phyloP scores from a whole-genome alignment of 225 moss, liverwort and hornwort species.

The Straminergon stramineum region DNA sequence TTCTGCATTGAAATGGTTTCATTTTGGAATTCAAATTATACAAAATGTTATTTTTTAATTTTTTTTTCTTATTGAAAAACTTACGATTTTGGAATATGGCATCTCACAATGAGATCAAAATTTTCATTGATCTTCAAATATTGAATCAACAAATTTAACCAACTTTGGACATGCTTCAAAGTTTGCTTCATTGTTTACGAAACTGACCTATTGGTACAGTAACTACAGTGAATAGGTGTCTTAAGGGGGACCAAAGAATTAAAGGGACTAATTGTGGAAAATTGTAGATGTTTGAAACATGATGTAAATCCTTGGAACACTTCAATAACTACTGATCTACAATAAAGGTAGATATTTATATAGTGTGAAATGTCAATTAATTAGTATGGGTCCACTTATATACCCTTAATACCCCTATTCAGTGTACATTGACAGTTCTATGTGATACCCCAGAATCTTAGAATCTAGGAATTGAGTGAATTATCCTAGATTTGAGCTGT shows the following conservation, averaged over 20 bases:
- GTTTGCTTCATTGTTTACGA: not conserved
- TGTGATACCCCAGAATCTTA: not conserved
- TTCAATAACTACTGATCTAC: too few species aligned
- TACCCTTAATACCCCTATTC: too few species aligned
- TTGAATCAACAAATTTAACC: not conserved
- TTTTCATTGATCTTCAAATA: not conserved
- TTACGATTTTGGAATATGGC: not conserved
- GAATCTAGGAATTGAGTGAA: not conserved
- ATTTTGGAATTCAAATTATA: not conserved
- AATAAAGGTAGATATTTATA: too few species aligned
- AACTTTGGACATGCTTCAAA: not conserved
- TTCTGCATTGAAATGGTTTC: accelerated
- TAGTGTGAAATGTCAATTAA: too few species aligned
- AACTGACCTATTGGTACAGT: not conserved
- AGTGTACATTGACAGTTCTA: not conserved
- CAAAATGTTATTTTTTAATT: not conserved
- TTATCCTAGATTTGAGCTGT: not conserved
- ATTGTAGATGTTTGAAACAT: too few species aligned
- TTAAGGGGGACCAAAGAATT: too few species aligned
- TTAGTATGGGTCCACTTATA: too few species aligned
- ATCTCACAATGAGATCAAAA: not conserved
- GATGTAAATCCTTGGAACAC: too few species aligned
- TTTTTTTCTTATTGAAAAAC: not conserved
- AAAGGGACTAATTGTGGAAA: too few species aligned
- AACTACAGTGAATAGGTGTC: too few species aligned